Evolutionary conservation across 257 asterid species (phyloP).

Genomic region (Fraxinus pennsylvanica): DNA sequence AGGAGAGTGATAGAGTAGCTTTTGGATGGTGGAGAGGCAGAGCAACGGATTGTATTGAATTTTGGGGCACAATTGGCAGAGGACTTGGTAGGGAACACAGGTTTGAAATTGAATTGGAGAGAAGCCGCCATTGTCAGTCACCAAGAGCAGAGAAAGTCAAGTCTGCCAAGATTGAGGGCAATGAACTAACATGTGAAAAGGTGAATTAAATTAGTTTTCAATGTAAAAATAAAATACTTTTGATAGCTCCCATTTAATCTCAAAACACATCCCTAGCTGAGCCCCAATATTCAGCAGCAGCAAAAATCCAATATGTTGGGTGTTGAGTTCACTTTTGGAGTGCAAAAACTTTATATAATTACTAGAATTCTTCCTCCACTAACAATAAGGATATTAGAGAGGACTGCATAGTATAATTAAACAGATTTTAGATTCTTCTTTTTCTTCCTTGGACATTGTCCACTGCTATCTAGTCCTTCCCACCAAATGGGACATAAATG

Average conservation of each 20-base stretch:
- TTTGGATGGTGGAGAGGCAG: constrained; percentile 54
- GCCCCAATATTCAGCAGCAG: background rate
- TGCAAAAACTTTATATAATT: background rate
- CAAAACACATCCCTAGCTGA: background rate
- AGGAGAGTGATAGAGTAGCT: constrained; percentile 79
- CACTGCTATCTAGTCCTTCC: too few species aligned
- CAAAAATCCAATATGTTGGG: background rate
- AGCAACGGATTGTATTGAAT: constrained; percentile 55
- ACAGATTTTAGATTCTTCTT: too few species aligned
- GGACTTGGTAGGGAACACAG: constrained; percentile 35
- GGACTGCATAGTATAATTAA: too few species aligned
- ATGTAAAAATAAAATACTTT: too few species aligned
- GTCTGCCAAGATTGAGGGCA: background rate
- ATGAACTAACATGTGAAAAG: background rate
- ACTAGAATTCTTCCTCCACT: too few species aligned
- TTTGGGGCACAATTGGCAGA: constrained; percentile 34
- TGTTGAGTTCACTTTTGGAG: background rate
- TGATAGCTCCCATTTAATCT: too few species aligned
- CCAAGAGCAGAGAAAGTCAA: background rate
- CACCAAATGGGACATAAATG: too few species aligned
- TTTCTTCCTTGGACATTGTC: too few species aligned
- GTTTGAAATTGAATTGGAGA: constrained; percentile 45
- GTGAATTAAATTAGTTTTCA: too few species aligned
- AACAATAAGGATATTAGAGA: too few species aligned
- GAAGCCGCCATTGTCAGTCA: constrained; percentile 65